Conservation (phyloP, 345 rosid genomes). For the Excoecaria agallocha region DNA sequence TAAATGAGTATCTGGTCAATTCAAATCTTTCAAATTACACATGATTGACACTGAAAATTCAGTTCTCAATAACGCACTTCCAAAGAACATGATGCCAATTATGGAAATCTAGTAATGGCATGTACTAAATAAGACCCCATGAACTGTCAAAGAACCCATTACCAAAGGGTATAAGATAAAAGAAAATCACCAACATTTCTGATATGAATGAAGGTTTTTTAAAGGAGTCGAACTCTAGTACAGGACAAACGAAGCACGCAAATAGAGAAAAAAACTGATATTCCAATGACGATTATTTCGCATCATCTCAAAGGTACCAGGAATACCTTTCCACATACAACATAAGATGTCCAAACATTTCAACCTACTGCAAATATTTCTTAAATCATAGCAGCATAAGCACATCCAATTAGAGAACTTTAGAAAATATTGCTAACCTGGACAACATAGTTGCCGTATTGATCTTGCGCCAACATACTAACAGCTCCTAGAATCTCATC, state of each 20-base stretch:
- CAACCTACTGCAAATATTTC: neutral
- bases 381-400: neutral
- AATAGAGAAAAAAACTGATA: neutral
- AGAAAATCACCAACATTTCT: neutral
- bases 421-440: constrained; percentile 57
- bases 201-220: neutral
- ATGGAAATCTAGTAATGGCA: neutral
- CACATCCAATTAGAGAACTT: neutral
- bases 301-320: neutral
- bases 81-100: neutral
- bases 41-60: neutral
- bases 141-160: neutral
- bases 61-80: neutral
- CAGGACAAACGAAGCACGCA: too few species aligned
- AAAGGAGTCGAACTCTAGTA: too few species aligned
- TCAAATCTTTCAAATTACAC: neutral
- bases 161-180: neutral
- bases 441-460: constrained; percentile 94
- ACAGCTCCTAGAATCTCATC: constrained; percentile 78
- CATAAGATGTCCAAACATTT: neutral
- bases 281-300: too few species aligned
- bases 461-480: constrained; percentile 93
- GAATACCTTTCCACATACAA: neutral
- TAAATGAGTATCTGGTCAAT: constrained; percentile 3
- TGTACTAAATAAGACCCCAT: neutral